Percentiles rank a stretch among this genome's conserved stretches.
Conservation (phyloP, 352 stramenopile species). For the Globisporangium sylvaticum region DNA sequence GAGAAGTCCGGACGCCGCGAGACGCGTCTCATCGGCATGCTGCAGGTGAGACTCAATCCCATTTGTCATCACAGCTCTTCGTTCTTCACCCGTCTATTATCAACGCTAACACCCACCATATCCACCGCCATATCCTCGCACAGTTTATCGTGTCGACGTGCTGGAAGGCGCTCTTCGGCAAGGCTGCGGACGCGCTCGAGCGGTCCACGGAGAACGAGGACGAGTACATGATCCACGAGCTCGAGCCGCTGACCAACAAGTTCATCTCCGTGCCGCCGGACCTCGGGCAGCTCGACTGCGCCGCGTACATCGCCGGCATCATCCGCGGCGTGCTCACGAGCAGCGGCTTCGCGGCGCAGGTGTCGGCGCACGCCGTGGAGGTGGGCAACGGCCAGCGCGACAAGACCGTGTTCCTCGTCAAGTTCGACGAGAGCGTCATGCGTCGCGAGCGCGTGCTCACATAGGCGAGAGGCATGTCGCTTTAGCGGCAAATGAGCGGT, state of each 20-base stretch:
- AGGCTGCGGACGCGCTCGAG: slow-evolving; percentile 95
- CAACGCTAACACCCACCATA: no score
- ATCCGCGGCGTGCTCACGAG: slow-evolving; percentile 87
- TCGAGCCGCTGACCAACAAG: slow-evolving; percentile 92
- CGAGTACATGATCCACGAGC: slow-evolving; percentile 98
- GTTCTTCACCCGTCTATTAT: no score
- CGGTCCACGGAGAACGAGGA: slow-evolving; percentile 96
- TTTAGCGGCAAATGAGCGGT: neutral
- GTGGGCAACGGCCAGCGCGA: slow-evolving; percentile 46
- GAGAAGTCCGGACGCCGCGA: slow-evolving; percentile 79
- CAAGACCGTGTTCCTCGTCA: slow-evolving; percentile 87
- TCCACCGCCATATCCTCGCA: no score
- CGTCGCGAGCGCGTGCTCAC: slow-evolving; percentile 64
- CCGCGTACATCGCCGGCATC: slow-evolving; percentile 95
- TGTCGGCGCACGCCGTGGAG: slow-evolving; percentile 74
- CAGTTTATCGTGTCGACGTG: slow-evolving; percentile 92
- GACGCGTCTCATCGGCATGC: slow-evolving; percentile 81
- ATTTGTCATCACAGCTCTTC: neutral
- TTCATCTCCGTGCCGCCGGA: slow-evolving; percentile 96
- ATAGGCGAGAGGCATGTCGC: slow-evolving; percentile 15
- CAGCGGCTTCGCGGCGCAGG: slow-evolving; percentile 78
- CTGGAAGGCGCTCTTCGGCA: slow-evolving; percentile 96
- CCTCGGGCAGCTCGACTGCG: slow-evolving; percentile 94
- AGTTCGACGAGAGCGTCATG: slow-evolving; percentile 84
- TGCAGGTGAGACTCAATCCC: slow-evolving; percentile 24